Percentiles rank a stretch among this genome's conserved stretches.
phyloP scores from a whole-genome alignment of 2,329 filamentous ascomycete species.

The Microthyrium microscopicum region DNA sequence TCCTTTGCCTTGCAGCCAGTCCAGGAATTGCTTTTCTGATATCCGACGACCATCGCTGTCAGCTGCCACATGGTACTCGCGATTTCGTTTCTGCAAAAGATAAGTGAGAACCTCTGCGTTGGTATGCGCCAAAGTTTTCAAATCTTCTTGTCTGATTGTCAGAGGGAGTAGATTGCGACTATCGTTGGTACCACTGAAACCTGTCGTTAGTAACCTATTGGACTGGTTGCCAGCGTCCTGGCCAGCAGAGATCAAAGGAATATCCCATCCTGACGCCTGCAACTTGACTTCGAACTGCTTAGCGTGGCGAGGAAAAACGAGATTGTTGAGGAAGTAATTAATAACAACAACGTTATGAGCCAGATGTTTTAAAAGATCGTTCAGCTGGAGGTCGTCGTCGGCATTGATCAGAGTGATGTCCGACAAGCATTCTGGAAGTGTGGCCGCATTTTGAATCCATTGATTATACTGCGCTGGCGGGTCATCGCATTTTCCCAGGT shows the following conservation, averaged over 20 bases:
- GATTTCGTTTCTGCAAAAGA: conserved; percentile 36
- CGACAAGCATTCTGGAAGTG: conserved; percentile 29
- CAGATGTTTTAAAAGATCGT: conserved; percentile 33
- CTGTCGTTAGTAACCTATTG: conserved; percentile 34
- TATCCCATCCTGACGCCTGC: conserved; percentile 50
- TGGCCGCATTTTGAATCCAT: conserved; percentile 16
- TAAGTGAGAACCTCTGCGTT: conserved; percentile 48
- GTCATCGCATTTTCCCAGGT: conserved; percentile 35
- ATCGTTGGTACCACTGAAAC: conserved; percentile 60
- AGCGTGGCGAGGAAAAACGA: conserved; percentile 48
- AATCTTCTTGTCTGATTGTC: conserved; percentile 44
- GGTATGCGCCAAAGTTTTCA: conserved; percentile 38
- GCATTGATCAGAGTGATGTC: conserved; percentile 44
- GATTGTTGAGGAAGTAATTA: conserved; percentile 48
- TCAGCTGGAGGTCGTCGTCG: conserved; percentile 34
- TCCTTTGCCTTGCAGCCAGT: conserved; percentile 14
- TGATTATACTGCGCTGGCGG: conserved; percentile 34
- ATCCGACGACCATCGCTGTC: conserved; percentile 19
- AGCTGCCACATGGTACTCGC: conserved; percentile 26
- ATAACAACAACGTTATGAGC: conserved; percentile 35
- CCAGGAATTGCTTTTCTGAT: conserved; percentile 29
- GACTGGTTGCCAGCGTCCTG: conserved; percentile 14
- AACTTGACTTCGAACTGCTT: conserved; percentile 49
- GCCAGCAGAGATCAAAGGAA: conserved; percentile 34
- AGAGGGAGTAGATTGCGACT: conserved; percentile 41